Conservation (phyloP, 1,139 yeast genomes). For the Yamadazyma atlantica region DNA sequence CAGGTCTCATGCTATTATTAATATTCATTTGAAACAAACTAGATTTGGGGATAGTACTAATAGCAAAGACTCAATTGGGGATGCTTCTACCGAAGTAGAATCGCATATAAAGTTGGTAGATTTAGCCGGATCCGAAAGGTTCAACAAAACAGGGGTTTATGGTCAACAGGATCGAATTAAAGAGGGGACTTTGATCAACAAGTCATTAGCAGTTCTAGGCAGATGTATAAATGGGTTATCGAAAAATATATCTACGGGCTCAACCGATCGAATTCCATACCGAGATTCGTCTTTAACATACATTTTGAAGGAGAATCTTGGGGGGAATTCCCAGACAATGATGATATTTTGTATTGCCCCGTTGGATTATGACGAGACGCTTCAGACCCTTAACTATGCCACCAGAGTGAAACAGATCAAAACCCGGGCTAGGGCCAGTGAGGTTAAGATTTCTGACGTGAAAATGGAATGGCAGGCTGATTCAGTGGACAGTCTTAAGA, state of each 20-base stretch:
- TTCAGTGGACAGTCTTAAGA: constrained; percentile 29
- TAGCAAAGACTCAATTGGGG: constrained; percentile 29
- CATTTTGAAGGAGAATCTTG: constrained; percentile 66
- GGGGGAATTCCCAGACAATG: constrained; percentile 73
- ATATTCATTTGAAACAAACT: constrained; percentile 60
- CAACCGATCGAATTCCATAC: constrained; percentile 49
- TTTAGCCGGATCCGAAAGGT: constrained; percentile 80
- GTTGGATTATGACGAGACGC: constrained; percentile 70
- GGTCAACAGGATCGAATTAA: constrained; percentile 58
- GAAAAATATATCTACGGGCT: constrained; percentile 10
- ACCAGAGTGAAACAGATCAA: constrained; percentile 69
- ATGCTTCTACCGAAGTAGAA: constrained; percentile 52
- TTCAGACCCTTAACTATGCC: constrained; percentile 74
- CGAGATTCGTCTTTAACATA: constrained; percentile 75
- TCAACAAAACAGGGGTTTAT: constrained; percentile 59
- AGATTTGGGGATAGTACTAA: constrained; percentile 23
- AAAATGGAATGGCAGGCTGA: constrained; percentile 35
- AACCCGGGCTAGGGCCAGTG: constrained; percentile 54
- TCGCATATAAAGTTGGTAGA: constrained; percentile 73
- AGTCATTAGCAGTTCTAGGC: constrained; percentile 73
- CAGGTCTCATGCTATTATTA: constrained; percentile 77
- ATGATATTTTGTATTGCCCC: constrained; percentile 81
- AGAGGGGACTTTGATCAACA: constrained; percentile 76
- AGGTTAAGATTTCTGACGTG: constrained; percentile 29
- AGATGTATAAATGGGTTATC: constrained; percentile 68